These are phyloP conservation scores for Posidonia oceanica DNA, from an alignment of 116 monocot species.

Conservation along the genomic window DNA sequence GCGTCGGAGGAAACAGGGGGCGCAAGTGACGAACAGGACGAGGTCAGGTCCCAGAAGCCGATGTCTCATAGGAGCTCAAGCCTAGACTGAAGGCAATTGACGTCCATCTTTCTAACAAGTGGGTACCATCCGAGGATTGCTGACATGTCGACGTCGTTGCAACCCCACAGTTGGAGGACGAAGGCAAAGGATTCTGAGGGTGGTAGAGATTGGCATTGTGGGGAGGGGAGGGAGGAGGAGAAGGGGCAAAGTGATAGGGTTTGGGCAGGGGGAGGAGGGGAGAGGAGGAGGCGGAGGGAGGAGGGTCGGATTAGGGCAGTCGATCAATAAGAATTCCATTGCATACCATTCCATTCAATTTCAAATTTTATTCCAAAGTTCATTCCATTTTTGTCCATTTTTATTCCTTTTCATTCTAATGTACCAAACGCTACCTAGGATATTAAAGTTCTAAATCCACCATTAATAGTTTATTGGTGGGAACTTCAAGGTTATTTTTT, in stretches of 20 bases:
- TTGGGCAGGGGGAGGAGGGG: neutral
- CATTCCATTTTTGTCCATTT: too few relatives aligned
- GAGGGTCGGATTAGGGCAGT: too few relatives aligned
- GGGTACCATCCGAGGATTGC: slow-evolving; percentile 18
- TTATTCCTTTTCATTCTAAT: too few relatives aligned
- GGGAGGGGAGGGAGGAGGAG: neutral
- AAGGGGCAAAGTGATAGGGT: neutral
- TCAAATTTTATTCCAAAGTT: too few relatives aligned
- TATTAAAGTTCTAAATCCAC: too few relatives aligned
- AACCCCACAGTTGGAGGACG: slow-evolving; percentile 14
- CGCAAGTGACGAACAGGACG: slow-evolving; percentile 19
- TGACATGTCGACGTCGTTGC: slow-evolving; percentile 11
- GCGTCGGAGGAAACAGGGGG: slow-evolving; percentile 22
- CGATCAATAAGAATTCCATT: too few relatives aligned
- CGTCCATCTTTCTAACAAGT: slow-evolving; percentile 7
- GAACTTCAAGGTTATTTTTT: too few relatives aligned
- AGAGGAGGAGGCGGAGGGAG: neutral
- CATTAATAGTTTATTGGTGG: too few relatives aligned
- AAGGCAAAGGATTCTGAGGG: neutral
- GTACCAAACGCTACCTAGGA: too few relatives aligned
- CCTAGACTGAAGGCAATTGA: slow-evolving; percentile 17
- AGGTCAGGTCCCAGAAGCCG: slow-evolving; percentile 14
- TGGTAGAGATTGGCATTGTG: neutral
- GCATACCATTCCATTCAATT: too few relatives aligned
- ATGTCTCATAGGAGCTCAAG: slow-evolving; percentile 10